Conservation (phyloP, 1,284 basidiomycete species). For the Serendipita sp. region DNA sequence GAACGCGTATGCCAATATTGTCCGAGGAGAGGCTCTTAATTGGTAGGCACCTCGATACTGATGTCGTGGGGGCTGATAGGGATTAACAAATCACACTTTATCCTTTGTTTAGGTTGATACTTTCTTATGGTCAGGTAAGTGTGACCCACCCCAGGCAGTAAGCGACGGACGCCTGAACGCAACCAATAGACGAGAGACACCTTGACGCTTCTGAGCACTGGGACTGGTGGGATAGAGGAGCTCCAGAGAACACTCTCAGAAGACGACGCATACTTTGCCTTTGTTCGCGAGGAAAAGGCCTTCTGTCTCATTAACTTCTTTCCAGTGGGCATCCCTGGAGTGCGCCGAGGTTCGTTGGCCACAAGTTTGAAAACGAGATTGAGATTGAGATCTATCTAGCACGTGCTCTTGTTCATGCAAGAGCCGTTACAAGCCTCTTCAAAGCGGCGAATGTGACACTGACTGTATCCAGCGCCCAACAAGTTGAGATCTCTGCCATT, state of each 20-base stretch:
- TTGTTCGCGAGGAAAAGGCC: background rate
- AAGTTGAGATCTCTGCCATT: constrained; percentile 1
- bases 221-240: background rate
- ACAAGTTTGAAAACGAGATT: background rate
- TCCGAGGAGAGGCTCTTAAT: background rate
- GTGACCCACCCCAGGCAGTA: background rate
- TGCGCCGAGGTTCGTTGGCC: background rate
- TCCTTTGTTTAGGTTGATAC: background rate
- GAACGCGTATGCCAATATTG: background rate
- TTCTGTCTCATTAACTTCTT: constrained; percentile 1
- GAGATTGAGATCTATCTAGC: constrained; percentile 14
- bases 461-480: background rate
- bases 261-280: constrained; percentile 6
- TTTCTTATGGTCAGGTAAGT: background rate
- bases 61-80: background rate
- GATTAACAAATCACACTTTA: background rate
- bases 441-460: background rate
- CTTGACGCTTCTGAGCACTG: background rate
- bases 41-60: background rate
- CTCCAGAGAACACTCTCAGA: constrained; percentile 1
- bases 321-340: background rate
- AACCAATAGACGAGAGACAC: constrained; percentile 6
- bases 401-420: constrained; percentile 30
- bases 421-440: constrained; percentile 21
- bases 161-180: background rate